phyloP scores from a whole-genome alignment of 75 land plant species.

The Cryptomeria japonica region DNA sequence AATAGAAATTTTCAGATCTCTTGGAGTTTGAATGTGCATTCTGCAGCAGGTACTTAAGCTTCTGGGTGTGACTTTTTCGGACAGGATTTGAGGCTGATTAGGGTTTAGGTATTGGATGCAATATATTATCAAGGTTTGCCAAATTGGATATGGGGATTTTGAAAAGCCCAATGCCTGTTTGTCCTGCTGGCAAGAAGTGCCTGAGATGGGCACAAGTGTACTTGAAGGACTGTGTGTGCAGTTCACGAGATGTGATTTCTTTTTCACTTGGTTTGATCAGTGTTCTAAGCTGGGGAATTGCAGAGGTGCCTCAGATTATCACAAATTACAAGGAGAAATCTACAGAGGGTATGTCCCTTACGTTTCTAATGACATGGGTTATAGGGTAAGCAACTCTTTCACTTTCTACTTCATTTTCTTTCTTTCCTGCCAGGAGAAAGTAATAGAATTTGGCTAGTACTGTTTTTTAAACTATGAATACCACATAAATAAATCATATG shows the following conservation, averaged over 20 bases:
- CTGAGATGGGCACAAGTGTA: slow-evolving; percentile 54
- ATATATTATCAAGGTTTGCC: background rate
- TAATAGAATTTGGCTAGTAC: background rate
- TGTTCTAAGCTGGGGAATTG: slow-evolving; percentile 63
- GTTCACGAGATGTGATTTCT: slow-evolving; percentile 40
- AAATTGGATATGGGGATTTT: background rate
- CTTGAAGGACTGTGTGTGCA: slow-evolving; percentile 67
- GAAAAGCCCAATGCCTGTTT: slow-evolving; percentile 14
- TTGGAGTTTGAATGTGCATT: background rate
- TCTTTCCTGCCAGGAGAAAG: background rate
- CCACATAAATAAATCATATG: background rate
- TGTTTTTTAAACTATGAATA: background rate
- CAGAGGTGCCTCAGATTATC: slow-evolving; percentile 80
- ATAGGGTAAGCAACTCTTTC: slow-evolving; percentile 39
- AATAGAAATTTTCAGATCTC: background rate
- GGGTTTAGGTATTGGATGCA: background rate
- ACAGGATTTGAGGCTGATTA: background rate
- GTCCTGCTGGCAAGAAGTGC: slow-evolving; percentile 25
- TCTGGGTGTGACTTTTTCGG: background rate
- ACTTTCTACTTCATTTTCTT: background rate
- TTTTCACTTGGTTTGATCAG: slow-evolving; percentile 63
- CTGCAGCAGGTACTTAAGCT: background rate
- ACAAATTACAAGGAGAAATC: slow-evolving; percentile 65
- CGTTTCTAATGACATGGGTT: slow-evolving; percentile 73
- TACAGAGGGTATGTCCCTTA: slow-evolving; percentile 65